Conservation (phyloP, 1,284 basidiomycete genomes). For the Xanthoconium separans region DNA sequence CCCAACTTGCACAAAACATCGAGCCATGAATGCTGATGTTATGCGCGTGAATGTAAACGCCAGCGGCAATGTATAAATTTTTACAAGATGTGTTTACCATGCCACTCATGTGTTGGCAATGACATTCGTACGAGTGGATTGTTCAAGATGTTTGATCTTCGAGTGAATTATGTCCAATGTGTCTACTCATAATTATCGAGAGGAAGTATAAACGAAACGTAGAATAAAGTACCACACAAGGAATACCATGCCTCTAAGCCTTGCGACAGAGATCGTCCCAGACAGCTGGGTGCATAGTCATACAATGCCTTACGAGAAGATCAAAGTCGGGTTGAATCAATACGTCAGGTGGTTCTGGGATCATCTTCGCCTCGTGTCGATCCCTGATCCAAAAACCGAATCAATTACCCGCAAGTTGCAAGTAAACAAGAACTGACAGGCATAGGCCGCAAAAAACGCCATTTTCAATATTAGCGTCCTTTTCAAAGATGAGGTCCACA, state of each 20-base stretch:
- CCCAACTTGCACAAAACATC: constrained; percentile 48
- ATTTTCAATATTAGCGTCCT: constrained; percentile 38
- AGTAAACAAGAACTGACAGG: constrained; percentile 39
- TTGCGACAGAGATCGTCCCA: constrained; percentile 30
- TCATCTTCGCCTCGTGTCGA: constrained; percentile 31
- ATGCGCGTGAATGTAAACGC: neutral
- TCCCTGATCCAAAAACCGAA: constrained; percentile 25
- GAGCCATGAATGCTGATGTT: constrained; percentile 11
- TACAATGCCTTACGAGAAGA: constrained; percentile 34
- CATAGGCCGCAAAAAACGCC: constrained; percentile 48
- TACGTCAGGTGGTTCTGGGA: constrained; percentile 31
- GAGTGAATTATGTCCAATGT: constrained; percentile 8
- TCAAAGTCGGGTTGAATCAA: constrained; percentile 31
- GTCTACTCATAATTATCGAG: constrained; percentile 17
- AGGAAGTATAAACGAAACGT: constrained; percentile 10
- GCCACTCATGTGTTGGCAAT: too few relatives aligned
- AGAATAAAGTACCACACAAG: constrained; percentile 9
- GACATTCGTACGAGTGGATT: neutral
- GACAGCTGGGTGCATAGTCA: constrained; percentile 26
- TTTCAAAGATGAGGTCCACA: constrained; percentile 45
- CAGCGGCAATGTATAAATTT: neutral
- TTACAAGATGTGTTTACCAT: neutral
- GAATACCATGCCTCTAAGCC: neutral
- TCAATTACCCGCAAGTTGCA: neutral
- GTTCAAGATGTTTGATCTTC: neutral